phyloP scores from a whole-genome alignment of 1,139 yeast genomes.

The Suhomyces anneliseae region DNA sequence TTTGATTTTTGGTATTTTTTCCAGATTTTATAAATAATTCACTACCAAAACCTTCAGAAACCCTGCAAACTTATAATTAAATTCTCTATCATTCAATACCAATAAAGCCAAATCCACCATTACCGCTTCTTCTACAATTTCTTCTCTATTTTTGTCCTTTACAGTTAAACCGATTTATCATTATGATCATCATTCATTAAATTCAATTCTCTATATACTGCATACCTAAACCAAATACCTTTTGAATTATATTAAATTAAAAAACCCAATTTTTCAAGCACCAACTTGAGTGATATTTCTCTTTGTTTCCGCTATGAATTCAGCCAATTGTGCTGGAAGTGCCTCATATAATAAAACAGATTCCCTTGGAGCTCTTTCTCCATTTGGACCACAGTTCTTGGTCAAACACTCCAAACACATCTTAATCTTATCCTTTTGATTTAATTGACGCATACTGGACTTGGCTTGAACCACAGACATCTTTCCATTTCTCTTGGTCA shows the following conservation, averaged over 20 bases:
- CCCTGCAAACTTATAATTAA: too few species aligned
- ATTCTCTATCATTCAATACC: too few species aligned
- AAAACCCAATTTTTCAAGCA: conserved; percentile 9
- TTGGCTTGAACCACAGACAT: conserved; percentile 17
- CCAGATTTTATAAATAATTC: too few species aligned
- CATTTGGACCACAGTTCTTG: conserved; percentile 13
- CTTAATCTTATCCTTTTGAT: conserved; percentile 22
- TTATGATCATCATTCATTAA: too few species aligned
- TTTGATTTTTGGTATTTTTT: too few species aligned
- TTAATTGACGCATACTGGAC: conserved; percentile 19
- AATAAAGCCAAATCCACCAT: too few species aligned
- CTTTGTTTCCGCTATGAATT: conserved; percentile 15
- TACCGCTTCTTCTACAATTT: too few species aligned
- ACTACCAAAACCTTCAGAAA: too few species aligned
- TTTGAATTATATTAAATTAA: background rate
- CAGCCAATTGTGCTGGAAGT: conserved; percentile 21
- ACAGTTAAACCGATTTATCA: too few species aligned
- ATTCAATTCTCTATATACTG: too few species aligned
- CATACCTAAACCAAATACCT: too few species aligned
- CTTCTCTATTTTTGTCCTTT: too few species aligned
- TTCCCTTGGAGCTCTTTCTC: conserved; percentile 20
- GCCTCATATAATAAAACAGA: conserved; percentile 23
- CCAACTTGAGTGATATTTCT: conserved; percentile 3
- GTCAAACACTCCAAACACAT: conserved; percentile 24
- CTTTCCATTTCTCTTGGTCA: conserved; percentile 8